phyloP scores from a whole-genome alignment of 2,329 filamentous ascomycete genomes.

The Didymella sp. region DNA sequence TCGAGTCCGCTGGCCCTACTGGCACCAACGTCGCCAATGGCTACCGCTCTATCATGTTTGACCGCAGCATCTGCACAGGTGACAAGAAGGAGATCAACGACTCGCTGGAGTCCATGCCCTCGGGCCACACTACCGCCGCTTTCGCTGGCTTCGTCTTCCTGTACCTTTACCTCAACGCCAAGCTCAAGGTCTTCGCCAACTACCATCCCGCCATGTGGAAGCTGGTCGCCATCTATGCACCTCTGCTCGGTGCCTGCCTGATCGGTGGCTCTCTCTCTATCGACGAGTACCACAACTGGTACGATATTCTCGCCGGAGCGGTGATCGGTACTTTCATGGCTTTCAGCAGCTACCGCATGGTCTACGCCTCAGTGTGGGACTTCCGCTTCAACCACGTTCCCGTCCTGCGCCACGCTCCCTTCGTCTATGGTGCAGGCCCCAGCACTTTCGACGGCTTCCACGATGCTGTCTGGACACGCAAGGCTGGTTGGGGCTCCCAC shows the following conservation, averaged over 20 bases:
- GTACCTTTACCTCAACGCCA: slow-evolving; percentile 77
- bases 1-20: slow-evolving; percentile 58
- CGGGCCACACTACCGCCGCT: slow-evolving; percentile 75
- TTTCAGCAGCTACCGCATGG: slow-evolving; percentile 70
- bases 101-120: slow-evolving; percentile 73
- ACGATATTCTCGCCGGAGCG: slow-evolving; percentile 72
- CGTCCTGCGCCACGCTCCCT: slow-evolving; percentile 64
- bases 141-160: slow-evolving; percentile 76
- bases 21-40: slow-evolving; percentile 57
- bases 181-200: slow-evolving; percentile 76
- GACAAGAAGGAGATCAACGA: slow-evolving; percentile 71
- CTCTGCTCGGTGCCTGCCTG: slow-evolving; percentile 70
- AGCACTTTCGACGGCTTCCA: slow-evolving; percentile 56
- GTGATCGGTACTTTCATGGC: slow-evolving; percentile 71
- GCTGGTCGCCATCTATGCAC: slow-evolving; percentile 68
- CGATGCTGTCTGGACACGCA: slow-evolving; percentile 64
- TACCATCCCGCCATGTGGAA: slow-evolving; percentile 80
- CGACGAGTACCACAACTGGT: slow-evolving; percentile 75
- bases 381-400: slow-evolving; percentile 72
- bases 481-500: slow-evolving; percentile 65
- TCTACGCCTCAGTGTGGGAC: slow-evolving; percentile 72
- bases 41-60: slow-evolving; percentile 69
- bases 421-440: slow-evolving; percentile 57
- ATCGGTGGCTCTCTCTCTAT: slow-evolving; percentile 75
- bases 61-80: slow-evolving; percentile 73